Evolutionary conservation across 176 grass and related monocot genomes (phyloP).

Genomic region (Musa acuminata): DNA sequence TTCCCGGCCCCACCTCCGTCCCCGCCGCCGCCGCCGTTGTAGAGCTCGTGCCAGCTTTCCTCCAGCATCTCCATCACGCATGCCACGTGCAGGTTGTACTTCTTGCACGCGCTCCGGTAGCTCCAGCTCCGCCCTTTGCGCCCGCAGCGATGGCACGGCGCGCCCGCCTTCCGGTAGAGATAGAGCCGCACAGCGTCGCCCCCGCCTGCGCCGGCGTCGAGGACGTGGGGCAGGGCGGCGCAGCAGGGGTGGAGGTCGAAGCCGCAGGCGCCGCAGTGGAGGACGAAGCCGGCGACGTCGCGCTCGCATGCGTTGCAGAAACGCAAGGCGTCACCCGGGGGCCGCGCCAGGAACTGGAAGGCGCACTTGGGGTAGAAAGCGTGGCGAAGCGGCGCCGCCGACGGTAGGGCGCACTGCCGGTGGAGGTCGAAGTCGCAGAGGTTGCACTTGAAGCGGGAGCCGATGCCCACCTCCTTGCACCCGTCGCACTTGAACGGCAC

Average conservation of each 20-base stretch:
- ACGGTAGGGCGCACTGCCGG: constrained; percentile 67
- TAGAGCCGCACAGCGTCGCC: constrained; percentile 21
- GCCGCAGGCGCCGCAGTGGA: constrained; percentile 79
- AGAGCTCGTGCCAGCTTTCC: constrained; percentile 77
- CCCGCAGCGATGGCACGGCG: constrained; percentile 71
- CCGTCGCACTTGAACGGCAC: constrained; percentile 88
- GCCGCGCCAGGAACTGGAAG: constrained; percentile 59
- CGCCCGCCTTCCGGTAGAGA: constrained; percentile 39
- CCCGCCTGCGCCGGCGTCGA: constrained; percentile 28
- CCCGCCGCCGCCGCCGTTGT: constrained; percentile 21
- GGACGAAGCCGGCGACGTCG: constrained; percentile 58
- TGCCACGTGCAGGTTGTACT: constrained; percentile 88
- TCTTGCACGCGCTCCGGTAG: constrained; percentile 75
- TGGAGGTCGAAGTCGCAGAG: constrained; percentile 88
- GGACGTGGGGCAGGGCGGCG: constrained; percentile 65
- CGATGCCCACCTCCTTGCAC: constrained; percentile 77
- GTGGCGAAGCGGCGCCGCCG: constrained; percentile 55
- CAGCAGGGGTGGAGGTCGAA: constrained; percentile 96
- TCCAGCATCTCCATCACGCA: constrained; percentile 83
- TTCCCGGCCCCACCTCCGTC: constrained; percentile 2
- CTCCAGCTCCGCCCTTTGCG: constrained; percentile 79
- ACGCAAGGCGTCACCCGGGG: constrained; percentile 28
- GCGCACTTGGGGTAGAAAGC: constrained; percentile 79
- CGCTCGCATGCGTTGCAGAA: constrained; percentile 95
- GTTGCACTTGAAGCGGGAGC: constrained; percentile 59